Evolutionary conservation across 148 eudicot species (phyloP), one percentile per base, ranked within the genome.

Genomic region (Silene latifolia): DNA sequence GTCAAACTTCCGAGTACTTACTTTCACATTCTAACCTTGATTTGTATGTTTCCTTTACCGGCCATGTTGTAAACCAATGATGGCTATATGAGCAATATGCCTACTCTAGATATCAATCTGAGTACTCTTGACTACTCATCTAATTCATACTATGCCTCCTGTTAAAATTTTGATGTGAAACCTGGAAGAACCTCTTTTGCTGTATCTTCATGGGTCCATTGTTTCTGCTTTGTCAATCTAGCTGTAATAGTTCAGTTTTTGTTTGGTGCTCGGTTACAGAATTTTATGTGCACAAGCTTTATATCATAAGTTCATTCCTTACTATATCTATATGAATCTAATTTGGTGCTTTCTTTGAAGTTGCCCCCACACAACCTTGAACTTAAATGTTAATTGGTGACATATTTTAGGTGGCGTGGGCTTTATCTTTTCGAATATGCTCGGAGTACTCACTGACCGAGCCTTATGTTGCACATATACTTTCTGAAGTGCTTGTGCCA

Each of bases 361-460:
- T 75, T 19, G 4, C 17, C 63, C 12, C 60, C 59, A 19, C 46
- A 46, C 53, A 25, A 57, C n/a, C 51, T 29, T 65, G 71, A 65
- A 15, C 80, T 63, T 61, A 18, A 67, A 18, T 66, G 53, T 46
- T 76, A 48, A 77, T 51, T 42, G 51, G 61, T 74, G 71, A 25
- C 68, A 27, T 84, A 77, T 63, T 73, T 60, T 81, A 93, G 98
- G 94, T 87, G 86, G 82, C 91, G 13, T 82, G 87, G 92, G 97
- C 91, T 74, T 77, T 87, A 44, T 87, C 92, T 48, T 89, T 86
- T 77, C 78, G 80, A 64, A 91, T 93, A 48, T 69, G 67, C 73
- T 82, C 88, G 8, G 90, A 88, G 53, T 46, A 77, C 63, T 86
- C 94, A 46, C 76, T 93, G 78, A 91, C 97, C 42, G 98, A 93